Evolutionary conservation across 495 filamentous ascomycete species (phyloP).

Genomic region (Staphylotrichum tortipilum): DNA sequence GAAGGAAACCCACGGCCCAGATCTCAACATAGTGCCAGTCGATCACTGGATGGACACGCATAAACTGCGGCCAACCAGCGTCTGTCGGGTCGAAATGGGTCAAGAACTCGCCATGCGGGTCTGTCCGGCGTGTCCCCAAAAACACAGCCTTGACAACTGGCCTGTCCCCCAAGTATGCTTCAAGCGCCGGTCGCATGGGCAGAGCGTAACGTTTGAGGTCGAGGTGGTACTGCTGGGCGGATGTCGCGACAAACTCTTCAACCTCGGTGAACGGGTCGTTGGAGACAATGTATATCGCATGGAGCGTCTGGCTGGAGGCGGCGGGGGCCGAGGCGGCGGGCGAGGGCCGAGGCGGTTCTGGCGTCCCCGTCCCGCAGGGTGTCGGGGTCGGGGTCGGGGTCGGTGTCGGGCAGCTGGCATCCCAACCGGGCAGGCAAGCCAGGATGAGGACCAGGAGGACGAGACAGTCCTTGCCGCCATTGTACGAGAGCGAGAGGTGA

Average conservation of each 20-base stretch:
- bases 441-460: slow-evolving; percentile 87
- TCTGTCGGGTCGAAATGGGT: slow-evolving; percentile 81
- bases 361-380: no score
- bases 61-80: slow-evolving; percentile 82
- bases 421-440: slow-evolving; percentile 48
- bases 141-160: slow-evolving; percentile 70
- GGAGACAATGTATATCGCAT: slow-evolving; percentile 81
- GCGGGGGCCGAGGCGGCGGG: neutral
- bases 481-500: slow-evolving; percentile 86
- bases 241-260: slow-evolving; percentile 67
- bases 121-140: slow-evolving; percentile 83
- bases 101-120: slow-evolving; percentile 75
- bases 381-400: no score
- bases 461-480: slow-evolving; percentile 96
- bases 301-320: slow-evolving; percentile 34
- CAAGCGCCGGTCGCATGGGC: slow-evolving; percentile 71
- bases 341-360: no score
- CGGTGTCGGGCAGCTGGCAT: no score
- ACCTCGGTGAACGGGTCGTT: slow-evolving; percentile 74
- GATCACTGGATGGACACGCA: slow-evolving; percentile 89
- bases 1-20: slow-evolving; percentile 75
- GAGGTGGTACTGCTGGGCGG: slow-evolving; percentile 60
- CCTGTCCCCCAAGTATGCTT: slow-evolving; percentile 59
- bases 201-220: slow-evolving; percentile 68
- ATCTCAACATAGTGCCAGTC: slow-evolving; percentile 97